Conservation (phyloP, 768 basidiomycete genomes). For the Termitomyces sp. region DNA sequence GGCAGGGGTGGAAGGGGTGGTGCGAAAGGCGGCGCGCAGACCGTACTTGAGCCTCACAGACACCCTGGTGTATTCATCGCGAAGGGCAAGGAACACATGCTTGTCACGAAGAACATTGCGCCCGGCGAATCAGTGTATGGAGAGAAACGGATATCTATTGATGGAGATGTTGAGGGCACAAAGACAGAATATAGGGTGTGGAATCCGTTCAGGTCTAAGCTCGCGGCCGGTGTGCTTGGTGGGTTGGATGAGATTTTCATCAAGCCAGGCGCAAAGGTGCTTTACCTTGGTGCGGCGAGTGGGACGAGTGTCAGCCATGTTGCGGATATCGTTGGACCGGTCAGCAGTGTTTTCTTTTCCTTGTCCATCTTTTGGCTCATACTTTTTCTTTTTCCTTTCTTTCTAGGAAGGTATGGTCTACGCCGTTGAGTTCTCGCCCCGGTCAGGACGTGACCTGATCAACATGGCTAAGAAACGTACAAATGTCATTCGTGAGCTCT, state of each 20-base stretch:
- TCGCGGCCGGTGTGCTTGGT: constrained; percentile 95
- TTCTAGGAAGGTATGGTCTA: constrained; percentile 90
- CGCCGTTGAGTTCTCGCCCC: constrained; percentile 95
- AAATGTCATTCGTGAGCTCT: constrained; percentile 89
- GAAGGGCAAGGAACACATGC: constrained; percentile 93
- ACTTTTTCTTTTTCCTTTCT: constrained; percentile 11
- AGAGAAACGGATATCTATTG: constrained; percentile 93
- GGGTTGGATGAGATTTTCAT: constrained; percentile 94
- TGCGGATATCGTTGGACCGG: constrained; percentile 96
- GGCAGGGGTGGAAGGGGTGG: constrained; percentile 67
- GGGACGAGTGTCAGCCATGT: constrained; percentile 99
- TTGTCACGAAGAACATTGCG: constrained; percentile 97
- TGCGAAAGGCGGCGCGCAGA: constrained; percentile 78
- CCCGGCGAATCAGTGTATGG: constrained; percentile 98
- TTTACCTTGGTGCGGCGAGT: constrained; percentile 97
- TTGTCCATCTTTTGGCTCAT: background rate
- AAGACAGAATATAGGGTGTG: constrained; percentile 98
- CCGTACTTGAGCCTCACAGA: constrained; percentile 91
- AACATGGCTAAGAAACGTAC: constrained; percentile 99
- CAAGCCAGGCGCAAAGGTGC: constrained; percentile 89
- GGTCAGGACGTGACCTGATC: constrained; percentile 96
- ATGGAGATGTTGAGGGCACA: constrained; percentile 67
- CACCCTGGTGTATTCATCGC: constrained; percentile 96
- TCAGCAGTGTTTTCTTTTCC: constrained; percentile 32
- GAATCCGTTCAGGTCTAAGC: constrained; percentile 98